phyloP scores from a whole-genome alignment of 805 yeast species.

The Debaryomyces castellii region DNA sequence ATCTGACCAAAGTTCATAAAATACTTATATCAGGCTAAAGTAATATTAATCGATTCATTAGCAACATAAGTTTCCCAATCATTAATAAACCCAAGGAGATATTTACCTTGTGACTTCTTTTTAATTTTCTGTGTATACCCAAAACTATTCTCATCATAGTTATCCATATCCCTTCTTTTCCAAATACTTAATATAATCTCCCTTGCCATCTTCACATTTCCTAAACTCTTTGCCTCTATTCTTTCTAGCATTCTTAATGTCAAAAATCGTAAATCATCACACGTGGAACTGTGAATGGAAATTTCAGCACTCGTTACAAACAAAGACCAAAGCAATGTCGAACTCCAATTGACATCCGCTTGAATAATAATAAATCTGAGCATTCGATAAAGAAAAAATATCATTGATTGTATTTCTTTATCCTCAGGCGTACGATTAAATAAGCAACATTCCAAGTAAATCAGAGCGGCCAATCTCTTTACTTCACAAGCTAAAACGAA shows the following conservation, averaged over 20 bases:
- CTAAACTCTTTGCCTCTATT: conserved; percentile 23
- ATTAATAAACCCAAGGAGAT: conserved; percentile 17
- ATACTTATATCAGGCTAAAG: conserved; percentile 16
- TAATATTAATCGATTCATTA: conserved; percentile 21
- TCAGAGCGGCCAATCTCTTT: conserved; percentile 20
- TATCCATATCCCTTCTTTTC: conserved; percentile 27
- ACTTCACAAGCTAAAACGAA: conserved; percentile 27
- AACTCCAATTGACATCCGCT: conserved; percentile 27
- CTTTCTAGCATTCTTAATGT: conserved; percentile 23
- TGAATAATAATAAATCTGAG: conserved; percentile 24
- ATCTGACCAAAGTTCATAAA: background rate
- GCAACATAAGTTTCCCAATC: conserved; percentile 34
- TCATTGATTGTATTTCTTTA: conserved; percentile 10
- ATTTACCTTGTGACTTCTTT: background rate
- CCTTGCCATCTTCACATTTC: conserved; percentile 24
- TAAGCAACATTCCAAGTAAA: conserved; percentile 27
- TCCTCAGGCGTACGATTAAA: conserved; percentile 25
- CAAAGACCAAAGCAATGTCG: conserved; percentile 30
- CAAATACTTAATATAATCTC: conserved; percentile 22
- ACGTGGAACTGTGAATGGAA: conserved; percentile 16
- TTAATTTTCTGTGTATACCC: conserved; percentile 9
- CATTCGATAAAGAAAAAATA: conserved; percentile 15
- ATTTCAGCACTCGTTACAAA: conserved; percentile 27
- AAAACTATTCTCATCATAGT: conserved; percentile 17
- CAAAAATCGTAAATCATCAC: conserved; percentile 26